Percentiles rank a stretch among this genome's conserved stretches.
These are phyloP conservation scores for Cryptococcus deneoformans DNA, from an alignment of 1,284 basidiomycete species.

Conservation along the genomic window DNA sequence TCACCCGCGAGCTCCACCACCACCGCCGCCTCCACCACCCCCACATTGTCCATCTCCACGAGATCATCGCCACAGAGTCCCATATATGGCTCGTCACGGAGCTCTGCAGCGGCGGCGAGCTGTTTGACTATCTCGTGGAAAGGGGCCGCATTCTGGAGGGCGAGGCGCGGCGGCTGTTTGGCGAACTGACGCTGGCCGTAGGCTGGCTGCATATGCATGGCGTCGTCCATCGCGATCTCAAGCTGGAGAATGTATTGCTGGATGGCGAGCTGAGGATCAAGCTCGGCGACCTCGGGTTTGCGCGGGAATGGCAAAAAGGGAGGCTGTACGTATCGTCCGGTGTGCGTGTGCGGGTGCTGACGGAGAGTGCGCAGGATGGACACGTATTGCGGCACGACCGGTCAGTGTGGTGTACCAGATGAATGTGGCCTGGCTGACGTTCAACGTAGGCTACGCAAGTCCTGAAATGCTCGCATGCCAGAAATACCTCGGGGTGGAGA, in stretches of 20 bases:
- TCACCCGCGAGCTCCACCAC: constrained; percentile 97
- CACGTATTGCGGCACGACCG: constrained; percentile 96
- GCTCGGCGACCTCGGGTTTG: constrained; percentile 95
- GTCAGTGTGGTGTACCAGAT: constrained; percentile 53
- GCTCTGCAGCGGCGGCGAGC: constrained; percentile 91
- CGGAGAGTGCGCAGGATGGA: constrained; percentile 59
- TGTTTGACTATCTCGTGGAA: constrained; percentile 97
- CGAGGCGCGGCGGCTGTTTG: constrained; percentile 80
- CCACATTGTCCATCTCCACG: constrained; percentile 91
- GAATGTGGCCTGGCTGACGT: constrained; percentile 43
- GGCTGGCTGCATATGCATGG: constrained; percentile 83
- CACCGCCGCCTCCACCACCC: constrained; percentile 96
- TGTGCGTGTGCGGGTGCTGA: background rate
- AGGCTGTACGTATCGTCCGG: constrained; percentile 52
- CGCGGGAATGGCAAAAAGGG: constrained; percentile 85
- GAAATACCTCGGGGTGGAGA: constrained; percentile 88
- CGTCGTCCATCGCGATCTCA: constrained; percentile 92
- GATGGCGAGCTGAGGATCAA: constrained; percentile 85
- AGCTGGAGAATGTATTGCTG: constrained; percentile 90
- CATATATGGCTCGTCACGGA: constrained; percentile 97
- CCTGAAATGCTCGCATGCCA: constrained; percentile 91
- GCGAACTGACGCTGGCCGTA: constrained; percentile 94
- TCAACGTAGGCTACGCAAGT: constrained; percentile 63
- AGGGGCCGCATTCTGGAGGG: constrained; percentile 82
- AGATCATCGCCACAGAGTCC: constrained; percentile 94